These are phyloP conservation scores for Chalaropsis thielavioides DNA, from an alignment of 2,329 filamentous ascomycete species.

Conservation along the genomic window DNA sequence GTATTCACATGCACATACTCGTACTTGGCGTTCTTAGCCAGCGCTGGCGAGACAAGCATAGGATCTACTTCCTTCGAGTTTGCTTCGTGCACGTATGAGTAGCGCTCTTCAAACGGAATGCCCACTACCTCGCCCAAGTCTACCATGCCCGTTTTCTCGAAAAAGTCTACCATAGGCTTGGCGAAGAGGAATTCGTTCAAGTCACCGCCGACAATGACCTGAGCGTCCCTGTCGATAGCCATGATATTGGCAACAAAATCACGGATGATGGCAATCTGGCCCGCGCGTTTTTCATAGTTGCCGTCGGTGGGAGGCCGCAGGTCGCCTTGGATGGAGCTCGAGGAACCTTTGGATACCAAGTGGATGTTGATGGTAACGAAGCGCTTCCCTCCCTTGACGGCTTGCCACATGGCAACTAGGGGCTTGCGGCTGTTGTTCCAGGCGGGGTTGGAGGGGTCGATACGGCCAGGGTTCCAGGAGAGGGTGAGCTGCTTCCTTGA, in stretches of 20 bases:
- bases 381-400: slow-evolving; percentile 35
- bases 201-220: slow-evolving; percentile 49
- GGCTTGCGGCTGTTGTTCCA: slow-evolving; percentile 53
- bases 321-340: slow-evolving; percentile 50
- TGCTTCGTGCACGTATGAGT: slow-evolving; percentile 57
- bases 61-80: slow-evolving; percentile 58
- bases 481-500: slow-evolving; percentile 32
- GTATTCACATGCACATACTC: slow-evolving; percentile 61
- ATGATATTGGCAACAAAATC: slow-evolving; percentile 45
- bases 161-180: slow-evolving; percentile 41
- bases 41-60: slow-evolving; percentile 46
- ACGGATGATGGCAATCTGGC: slow-evolving; percentile 45
- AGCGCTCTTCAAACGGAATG: slow-evolving; percentile 42
- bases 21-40: slow-evolving; percentile 34
- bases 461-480: slow-evolving; percentile 53
- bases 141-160: slow-evolving; percentile 36
- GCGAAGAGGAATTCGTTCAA: slow-evolving; percentile 60
- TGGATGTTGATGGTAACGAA: slow-evolving; percentile 64
- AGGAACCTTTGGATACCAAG: slow-evolving; percentile 51
- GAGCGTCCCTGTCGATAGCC: slow-evolving; percentile 38
- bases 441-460: slow-evolving; percentile 45
- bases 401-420: slow-evolving; percentile 50
- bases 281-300: slow-evolving; percentile 40
- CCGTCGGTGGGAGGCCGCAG: slow-evolving; percentile 51
- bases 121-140: slow-evolving; percentile 48